Percentiles rank a stretch among this genome's conserved stretches.
phyloP scores from a whole-genome alignment of 2,329 filamentous ascomycete genomes.

The Alternaria ventricosa region DNA sequence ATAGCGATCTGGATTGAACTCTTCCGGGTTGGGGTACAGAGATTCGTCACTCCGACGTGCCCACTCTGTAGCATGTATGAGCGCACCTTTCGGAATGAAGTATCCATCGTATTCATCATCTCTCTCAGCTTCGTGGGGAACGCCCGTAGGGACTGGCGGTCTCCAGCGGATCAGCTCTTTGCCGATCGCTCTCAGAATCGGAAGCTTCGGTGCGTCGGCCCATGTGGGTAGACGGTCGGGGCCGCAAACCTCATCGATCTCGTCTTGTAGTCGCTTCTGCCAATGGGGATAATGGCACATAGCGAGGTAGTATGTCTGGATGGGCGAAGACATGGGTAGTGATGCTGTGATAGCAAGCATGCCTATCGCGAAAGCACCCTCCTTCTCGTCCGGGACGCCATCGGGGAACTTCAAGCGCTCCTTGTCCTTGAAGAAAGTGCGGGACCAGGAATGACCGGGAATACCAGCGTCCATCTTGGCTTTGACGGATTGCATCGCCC shows the following conservation, averaged over 20 bases:
- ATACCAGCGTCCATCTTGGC: slow-evolving; percentile 1
- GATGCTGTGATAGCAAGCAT: slow-evolving; percentile 9
- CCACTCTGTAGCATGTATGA: slow-evolving; percentile 24
- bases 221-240: slow-evolving; percentile 13
- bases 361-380: slow-evolving; percentile 3
- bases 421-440: slow-evolving; percentile 2
- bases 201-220: slow-evolving; percentile 12
- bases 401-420: slow-evolving; percentile 5
- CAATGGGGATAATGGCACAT: slow-evolving; percentile 56
- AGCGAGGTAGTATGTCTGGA: slow-evolving; percentile 18
- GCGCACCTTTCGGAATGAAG: slow-evolving; percentile 23
- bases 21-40: slow-evolving; percentile 66
- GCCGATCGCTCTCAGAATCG: slow-evolving; percentile 14
- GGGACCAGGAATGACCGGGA: neutral
- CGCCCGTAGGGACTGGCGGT: slow-evolving; percentile 19
- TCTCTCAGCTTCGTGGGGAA: slow-evolving; percentile 16
- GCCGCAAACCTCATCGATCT: slow-evolving; percentile 65
- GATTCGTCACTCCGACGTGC: slow-evolving; percentile 63
- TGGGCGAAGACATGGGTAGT: slow-evolving; percentile 4
- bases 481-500: slow-evolving; percentile 4
- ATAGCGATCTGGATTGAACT: slow-evolving; percentile 65
- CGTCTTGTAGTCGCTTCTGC: slow-evolving; percentile 61
- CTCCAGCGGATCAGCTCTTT: slow-evolving; percentile 28
- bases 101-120: slow-evolving; percentile 28
- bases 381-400: neutral